Evolutionary conservation across 306 rosid species (phyloP), one percentile per base, ranked within the genome.

Genomic region (Trifolium subterraneum): DNA sequence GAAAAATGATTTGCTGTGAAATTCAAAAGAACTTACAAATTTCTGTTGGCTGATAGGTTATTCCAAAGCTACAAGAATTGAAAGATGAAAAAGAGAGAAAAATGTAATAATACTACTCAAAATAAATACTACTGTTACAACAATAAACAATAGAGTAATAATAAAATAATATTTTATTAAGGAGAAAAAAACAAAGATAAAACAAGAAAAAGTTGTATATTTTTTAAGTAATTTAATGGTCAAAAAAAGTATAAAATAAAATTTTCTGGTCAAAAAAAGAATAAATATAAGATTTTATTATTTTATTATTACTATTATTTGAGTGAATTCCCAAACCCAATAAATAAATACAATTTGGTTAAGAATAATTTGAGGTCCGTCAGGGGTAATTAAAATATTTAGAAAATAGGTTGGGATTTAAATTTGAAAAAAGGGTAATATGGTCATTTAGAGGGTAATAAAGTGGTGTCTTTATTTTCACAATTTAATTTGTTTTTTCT

Each of bases 331-430:
- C 90, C 79, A 87, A 83, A 78, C 83, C 91, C 96, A 64, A 89
- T 92, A 81, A 88, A 86, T 88, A 85, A 88, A 86, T 88, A 85
- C 84, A 89, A 86, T 88, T 76, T 82, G 75, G 89, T 92, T 86
- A 74, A 86, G 79, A 84, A 67, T 7, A 78, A 74, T 86, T 88
- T 92, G 85, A 84, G 84, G 88, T 92, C 93, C 97, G 93, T 77
- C 83, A 82, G 78, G 83, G 87, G 64, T 73, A 80, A 82, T 79
- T 78, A 35, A 72, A 78, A 78, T 67, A 70, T n/a, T 31, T 1
- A 64, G 36, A 36, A 45, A 74, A 6, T 58, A 6, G n/a, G n/a
- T 2, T 4, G 16, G 4, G 61, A 5, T 78, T 10, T 10, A 16
- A 64, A 72, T 77, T 38, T 80, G 48, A 47, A 68, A 51, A 3